Percentiles rank a stretch among this genome's conserved stretches.
Evolutionary conservation across 208 protist species (phyloP).

Genomic region (Trypanosoma theileri): DNA sequence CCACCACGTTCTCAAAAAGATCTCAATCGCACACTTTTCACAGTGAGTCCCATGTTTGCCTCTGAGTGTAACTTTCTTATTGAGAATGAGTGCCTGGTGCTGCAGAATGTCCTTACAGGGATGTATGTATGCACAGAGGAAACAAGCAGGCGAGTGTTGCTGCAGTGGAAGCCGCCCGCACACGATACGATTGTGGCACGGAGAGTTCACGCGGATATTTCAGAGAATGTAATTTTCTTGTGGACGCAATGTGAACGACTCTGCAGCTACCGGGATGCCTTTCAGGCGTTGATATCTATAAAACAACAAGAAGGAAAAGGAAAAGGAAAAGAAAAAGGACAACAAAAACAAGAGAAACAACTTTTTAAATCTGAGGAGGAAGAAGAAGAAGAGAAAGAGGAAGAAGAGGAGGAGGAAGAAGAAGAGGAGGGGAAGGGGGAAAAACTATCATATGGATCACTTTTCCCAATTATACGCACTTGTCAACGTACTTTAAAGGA

Average conservation of each 20-base stretch:
- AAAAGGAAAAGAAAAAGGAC: not conserved
- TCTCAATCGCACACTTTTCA: conserved; percentile 57
- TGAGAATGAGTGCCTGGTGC: conserved; percentile 61
- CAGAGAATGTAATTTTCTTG: conserved; percentile 45
- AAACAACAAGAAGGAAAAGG: conserved; percentile 11
- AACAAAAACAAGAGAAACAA: conserved; percentile 8
- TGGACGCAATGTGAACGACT: conserved; percentile 46
- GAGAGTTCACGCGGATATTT: conserved; percentile 29
- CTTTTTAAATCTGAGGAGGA: not conserved
- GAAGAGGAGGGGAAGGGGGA: not conserved
- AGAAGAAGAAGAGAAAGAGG: conserved; percentile 4
- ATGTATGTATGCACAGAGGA: conserved; percentile 64
- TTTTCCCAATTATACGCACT: conserved; percentile 41
- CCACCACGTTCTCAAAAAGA: conserved; percentile 46
- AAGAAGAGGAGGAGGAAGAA: not conserved
- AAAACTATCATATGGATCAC: conserved; percentile 23
- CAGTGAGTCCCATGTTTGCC: conserved; percentile 54
- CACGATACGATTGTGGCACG: conserved; percentile 49
- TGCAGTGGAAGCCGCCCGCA: conserved; percentile 57
- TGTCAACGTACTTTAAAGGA: conserved; percentile 51
- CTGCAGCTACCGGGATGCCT: conserved; percentile 51
- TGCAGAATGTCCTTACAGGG: conserved; percentile 62
- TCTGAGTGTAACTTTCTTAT: conserved; percentile 57
- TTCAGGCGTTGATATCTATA: conserved; percentile 45
- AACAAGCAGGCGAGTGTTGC: conserved; percentile 33